These are phyloP conservation scores for Polyplosphaeria fusca DNA, from an alignment of 495 filamentous ascomycete genomes.

Conservation along the genomic window DNA sequence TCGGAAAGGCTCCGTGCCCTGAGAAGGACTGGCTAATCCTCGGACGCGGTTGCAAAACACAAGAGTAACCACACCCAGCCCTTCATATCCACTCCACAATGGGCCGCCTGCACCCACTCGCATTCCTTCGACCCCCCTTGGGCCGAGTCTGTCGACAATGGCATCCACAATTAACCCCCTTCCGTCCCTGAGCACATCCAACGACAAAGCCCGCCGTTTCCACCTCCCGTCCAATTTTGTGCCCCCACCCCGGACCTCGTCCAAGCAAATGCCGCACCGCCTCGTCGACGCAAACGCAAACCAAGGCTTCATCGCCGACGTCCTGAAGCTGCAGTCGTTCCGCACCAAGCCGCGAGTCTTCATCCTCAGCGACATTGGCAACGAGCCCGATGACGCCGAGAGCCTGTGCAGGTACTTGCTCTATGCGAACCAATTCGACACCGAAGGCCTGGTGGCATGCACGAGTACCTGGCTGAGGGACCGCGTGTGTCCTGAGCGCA, in stretches of 20 bases:
- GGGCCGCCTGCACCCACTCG: background rate
- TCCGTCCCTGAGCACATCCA: too few relatives aligned
- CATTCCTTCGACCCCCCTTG: background rate
- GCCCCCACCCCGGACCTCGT: background rate
- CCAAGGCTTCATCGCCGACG: too few relatives aligned
- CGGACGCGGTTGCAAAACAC: slow-evolving; percentile 3
- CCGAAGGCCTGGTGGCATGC: slow-evolving; percentile 43
- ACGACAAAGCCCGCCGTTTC: too few relatives aligned
- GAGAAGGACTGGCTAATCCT: slow-evolving; percentile 13
- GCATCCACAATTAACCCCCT: too few relatives aligned
- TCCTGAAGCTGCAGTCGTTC: background rate
- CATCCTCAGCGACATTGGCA: slow-evolving; percentile 48
- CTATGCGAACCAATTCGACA: slow-evolving; percentile 47
- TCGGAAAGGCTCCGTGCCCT: too few relatives aligned
- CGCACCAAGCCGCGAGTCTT: slow-evolving; percentile 41
- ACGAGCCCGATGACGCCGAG: slow-evolving; percentile 48
- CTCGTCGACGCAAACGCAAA: too few relatives aligned
- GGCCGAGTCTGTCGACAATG: too few relatives aligned
- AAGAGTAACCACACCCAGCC: background rate
- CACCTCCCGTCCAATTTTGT: background rate
- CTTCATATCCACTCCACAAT: background rate
- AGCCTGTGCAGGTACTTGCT: slow-evolving; percentile 46
- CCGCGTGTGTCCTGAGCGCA: slow-evolving; percentile 36
- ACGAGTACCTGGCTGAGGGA: slow-evolving; percentile 46
- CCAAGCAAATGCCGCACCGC: background rate